Percentiles rank a stretch among this genome's conserved stretches.
Conservation (phyloP, 2,329 filamentous ascomycete species). For the Monilinia fructicola region DNA sequence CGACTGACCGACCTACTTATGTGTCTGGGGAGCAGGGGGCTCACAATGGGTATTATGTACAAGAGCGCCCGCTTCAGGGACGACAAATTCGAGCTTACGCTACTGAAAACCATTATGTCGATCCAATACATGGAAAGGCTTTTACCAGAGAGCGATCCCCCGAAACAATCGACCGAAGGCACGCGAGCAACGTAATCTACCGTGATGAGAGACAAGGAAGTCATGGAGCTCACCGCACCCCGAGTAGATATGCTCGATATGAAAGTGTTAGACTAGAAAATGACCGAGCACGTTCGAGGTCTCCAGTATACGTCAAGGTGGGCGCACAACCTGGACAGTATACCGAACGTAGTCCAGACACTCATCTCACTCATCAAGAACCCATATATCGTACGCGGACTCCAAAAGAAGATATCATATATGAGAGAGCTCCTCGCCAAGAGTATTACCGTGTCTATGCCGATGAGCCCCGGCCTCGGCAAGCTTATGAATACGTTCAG, state of each 20-base stretch:
- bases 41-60: constrained; percentile 29
- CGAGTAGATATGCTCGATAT: constrained; percentile 41
- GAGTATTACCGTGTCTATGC: constrained; percentile 42
- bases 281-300: constrained; percentile 41
- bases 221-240: constrained; percentile 35
- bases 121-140: constrained; percentile 27
- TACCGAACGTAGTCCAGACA: constrained; percentile 39
- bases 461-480: constrained; percentile 39
- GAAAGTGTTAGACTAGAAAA: constrained; percentile 40
- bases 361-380: constrained; percentile 34
- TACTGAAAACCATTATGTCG: constrained; percentile 35
- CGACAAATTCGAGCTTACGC: constrained; percentile 31
- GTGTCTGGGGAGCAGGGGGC: constrained; percentile 23
- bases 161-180: constrained; percentile 40
- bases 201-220: constrained; percentile 40
- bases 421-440: constrained; percentile 38
- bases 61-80: constrained; percentile 29
- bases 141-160: constrained; percentile 36
- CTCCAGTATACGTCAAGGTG: constrained; percentile 41
- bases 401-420: constrained; percentile 37
- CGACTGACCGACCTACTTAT: constrained; percentile 24
- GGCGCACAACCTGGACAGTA: constrained; percentile 36
- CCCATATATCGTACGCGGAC: constrained; percentile 39
- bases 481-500: constrained; percentile 47
- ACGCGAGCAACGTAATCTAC: constrained; percentile 41